Evolutionary conservation across 202 grass and related monocot genomes (phyloP), one percentile per base, ranked within the genome.

Genomic region (Miscanthus sacchariflorus): DNA sequence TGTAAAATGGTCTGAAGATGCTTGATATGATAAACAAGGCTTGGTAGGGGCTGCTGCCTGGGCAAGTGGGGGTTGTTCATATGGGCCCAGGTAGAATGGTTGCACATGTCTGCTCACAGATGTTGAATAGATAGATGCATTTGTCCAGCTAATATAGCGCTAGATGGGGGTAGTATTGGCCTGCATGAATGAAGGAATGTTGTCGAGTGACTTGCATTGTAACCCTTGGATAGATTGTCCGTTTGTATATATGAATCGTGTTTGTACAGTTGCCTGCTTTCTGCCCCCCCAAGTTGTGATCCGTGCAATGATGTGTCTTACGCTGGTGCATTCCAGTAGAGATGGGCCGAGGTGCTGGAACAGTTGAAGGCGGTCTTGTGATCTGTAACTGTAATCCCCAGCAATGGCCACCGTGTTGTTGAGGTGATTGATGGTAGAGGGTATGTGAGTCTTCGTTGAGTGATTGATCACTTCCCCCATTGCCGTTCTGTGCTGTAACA

Each of bases 21-120:
- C 54, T 90, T 94, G 85, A 92, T 91, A 93, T 89, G 83, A 93
- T 95, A 95, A 95, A 78, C 93, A 90, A 82, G 89, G 88, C 88
- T 88, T 81, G 82, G 89, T 78, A 76, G 91, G 84, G 82, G 75
- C 80, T 76, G 72, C 74, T 67, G 64, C 25, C 84, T 89, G 77
- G 87, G 84, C 59, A 78, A 89, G 90, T 87, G 84, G 35, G 67
- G 78, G 74, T 91, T 95, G 89, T 98, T 86, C 58, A 89, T 97
- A 84, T 93, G 78, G 88, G 64, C 50, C 74, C 70, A 54, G 71
- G 70, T 58, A 90, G 82, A 83, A 25, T 87, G 85, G 44, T 78
- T 79, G 89, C 85, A 54, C 48, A 87, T 78, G 83, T 66, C 23
- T 59, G 81, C 40, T 85, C 80, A 79, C 80, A 90, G 70, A 86